Percentiles rank a stretch among this genome's conserved stretches.
These are phyloP conservation scores for Scutellaria barbata DNA, from an alignment of 257 asterid species.

Conservation along the genomic window DNA sequence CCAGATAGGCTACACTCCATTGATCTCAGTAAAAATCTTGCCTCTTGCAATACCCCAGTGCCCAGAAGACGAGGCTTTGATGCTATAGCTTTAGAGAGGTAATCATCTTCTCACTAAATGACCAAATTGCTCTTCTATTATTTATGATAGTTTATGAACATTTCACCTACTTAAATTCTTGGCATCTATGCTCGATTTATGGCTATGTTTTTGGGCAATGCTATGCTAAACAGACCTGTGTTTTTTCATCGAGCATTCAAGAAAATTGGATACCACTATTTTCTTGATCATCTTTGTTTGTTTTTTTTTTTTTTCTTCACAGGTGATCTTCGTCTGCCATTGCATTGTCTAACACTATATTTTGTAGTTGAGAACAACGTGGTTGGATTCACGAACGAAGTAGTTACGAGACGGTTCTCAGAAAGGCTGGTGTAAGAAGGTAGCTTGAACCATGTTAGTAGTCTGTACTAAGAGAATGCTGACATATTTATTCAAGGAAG, in stretches of 20 bases:
- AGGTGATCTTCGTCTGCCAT: neutral
- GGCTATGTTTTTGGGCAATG: too few species aligned
- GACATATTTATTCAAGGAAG: too few species aligned
- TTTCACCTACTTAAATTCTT: neutral
- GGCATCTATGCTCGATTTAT: too few species aligned
- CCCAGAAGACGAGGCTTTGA: slow-evolving; percentile 51
- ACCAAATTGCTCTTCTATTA: neutral
- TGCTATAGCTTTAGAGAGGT: slow-evolving; percentile 45
- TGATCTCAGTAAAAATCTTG: slow-evolving; percentile 54
- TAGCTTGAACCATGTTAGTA: slow-evolving; percentile 9
- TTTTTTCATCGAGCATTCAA: neutral
- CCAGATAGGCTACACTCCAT: slow-evolving; percentile 70
- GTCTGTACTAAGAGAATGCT: too few species aligned
- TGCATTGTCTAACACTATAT: neutral
- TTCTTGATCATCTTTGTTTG: neutral
- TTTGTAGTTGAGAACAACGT: slow-evolving; percentile 21
- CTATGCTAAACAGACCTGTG: too few species aligned
- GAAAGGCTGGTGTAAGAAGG: slow-evolving; percentile 40
- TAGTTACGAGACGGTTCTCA: slow-evolving; percentile 25
- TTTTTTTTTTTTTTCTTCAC: neutral
- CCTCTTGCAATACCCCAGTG: slow-evolving; percentile 51
- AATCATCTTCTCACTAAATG: slow-evolving; percentile 36
- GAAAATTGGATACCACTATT: neutral
- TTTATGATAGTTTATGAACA: neutral
- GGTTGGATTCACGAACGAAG: slow-evolving; percentile 7